Percentiles rank a stretch among this genome's conserved stretches.
These are phyloP conservation scores for Hordeum pubiflorum DNA, from an alignment of 202 grass and related monocot species.

Conservation along the genomic window DNA sequence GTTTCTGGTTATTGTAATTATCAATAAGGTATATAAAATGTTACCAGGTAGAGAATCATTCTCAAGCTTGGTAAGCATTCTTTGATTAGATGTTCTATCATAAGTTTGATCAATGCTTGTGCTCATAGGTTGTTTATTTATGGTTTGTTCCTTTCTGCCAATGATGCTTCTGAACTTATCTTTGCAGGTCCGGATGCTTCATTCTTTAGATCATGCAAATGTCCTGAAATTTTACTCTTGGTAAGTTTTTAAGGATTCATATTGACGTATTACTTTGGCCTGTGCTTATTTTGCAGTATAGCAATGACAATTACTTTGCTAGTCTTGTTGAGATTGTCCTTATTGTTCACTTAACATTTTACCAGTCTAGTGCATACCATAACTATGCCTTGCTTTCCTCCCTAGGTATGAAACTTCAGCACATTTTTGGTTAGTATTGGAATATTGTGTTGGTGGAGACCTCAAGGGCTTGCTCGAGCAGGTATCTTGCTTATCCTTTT, in stretches of 20 bases:
- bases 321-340: background rate
- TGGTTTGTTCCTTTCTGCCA: slow-evolving; percentile 7
- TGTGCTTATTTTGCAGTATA: background rate
- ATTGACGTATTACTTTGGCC: background rate
- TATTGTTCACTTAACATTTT: slow-evolving; percentile 2
- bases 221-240: slow-evolving; percentile 81
- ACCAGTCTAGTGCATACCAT: background rate
- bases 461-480: slow-evolving; percentile 73
- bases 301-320: background rate
- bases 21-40: background rate
- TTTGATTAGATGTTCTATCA: background rate
- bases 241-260: slow-evolving; percentile 37
- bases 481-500: slow-evolving; percentile 37
- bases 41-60: background rate
- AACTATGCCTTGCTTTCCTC: slow-evolving; percentile 11
- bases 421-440: slow-evolving; percentile 89
- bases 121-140: background rate
- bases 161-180: slow-evolving; percentile 28
- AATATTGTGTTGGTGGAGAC: slow-evolving; percentile 88
- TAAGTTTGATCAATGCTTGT: background rate
- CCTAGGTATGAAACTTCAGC: slow-evolving; percentile 89
- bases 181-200: slow-evolving; percentile 77
- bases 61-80: background rate
- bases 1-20: background rate
- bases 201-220: slow-evolving; percentile 82